Evolutionary conservation across 495 filamentous ascomycete genomes (phyloP), one percentile per base, ranked within the genome.

Genomic region (Penicillium diatomitis): DNA sequence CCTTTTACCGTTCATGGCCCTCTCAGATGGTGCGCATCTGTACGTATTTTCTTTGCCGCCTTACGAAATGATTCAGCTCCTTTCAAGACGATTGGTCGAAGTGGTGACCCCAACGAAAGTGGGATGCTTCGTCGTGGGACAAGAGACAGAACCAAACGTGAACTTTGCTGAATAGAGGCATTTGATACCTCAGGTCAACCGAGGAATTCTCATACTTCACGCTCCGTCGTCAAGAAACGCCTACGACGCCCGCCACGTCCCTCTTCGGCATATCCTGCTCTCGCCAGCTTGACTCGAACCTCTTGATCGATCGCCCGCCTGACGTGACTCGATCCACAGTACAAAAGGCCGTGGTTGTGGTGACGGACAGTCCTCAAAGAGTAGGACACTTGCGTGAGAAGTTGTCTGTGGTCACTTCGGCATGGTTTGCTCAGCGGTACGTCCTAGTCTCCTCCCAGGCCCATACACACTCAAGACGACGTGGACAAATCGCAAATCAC

Each of bases 121-220:
- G 20, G 20, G 20, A 20, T 20, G 20, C 20, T 20, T 20, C 20
- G 20, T 20, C 20, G 20, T 20, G 20, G 20, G 20, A 20, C 20
- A 20, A 20, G 20, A 20, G 20, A 20, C 20, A 20, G 20, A 20
- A 20, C 20, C 20, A 20, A 20, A 20, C 20, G 20, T 20, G 20
- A 20, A 20, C 20, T 20, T 20, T 20, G 20, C 20, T 20, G 20
- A 20, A 20, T 20, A 20, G 20, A 20, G 20, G 20, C 20, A 20
- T 20, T 2, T 20, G 20, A 20, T 20, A 11, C 8, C 46, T 20
- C 52, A 92, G 87, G 36, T 79, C 86, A 6, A 84, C 82, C 28
- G 92, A 98, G 65, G 92, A 97, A 65, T 97, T 96, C 74, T 96
- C 89, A 46, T 98, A 97, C 71, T 98, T 98, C 68, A 97, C 94